Conservation (phyloP, 106 monocot species). For the Ottelia alismoides region DNA sequence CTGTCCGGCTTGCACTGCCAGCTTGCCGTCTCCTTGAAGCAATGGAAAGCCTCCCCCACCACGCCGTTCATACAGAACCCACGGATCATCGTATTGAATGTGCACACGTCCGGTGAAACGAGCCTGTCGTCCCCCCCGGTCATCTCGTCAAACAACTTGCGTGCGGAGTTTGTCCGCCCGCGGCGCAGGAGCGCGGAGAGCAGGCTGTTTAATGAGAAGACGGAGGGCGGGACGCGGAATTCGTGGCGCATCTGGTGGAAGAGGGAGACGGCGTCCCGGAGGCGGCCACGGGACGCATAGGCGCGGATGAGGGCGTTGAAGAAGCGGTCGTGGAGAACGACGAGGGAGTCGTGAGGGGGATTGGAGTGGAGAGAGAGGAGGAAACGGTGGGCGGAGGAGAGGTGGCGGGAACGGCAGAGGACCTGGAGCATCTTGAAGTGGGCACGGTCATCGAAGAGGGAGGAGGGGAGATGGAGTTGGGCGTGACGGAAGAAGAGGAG, state of each 20-base stretch:
- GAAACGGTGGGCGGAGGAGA: constrained; percentile 22
- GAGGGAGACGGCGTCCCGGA: constrained; percentile 32
- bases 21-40: constrained; percentile 33
- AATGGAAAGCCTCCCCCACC: constrained; percentile 34
- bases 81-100: constrained; percentile 73
- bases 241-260: constrained; percentile 35
- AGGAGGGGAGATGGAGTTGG: constrained; percentile 18
- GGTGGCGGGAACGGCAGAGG: constrained; percentile 31
- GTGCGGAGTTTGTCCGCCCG: constrained; percentile 41
- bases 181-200: constrained; percentile 44
- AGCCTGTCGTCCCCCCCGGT: background rate
- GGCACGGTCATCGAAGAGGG: constrained; percentile 22
- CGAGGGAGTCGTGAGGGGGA: constrained; percentile 4
- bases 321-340: constrained; percentile 30
- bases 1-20: constrained; percentile 44
- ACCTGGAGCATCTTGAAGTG: constrained; percentile 28
- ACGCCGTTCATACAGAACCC: constrained; percentile 55
- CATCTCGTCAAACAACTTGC: constrained; percentile 43
- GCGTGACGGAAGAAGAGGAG: constrained; percentile 22
- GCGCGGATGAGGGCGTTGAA: constrained; percentile 59
- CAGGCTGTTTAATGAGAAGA: constrained; percentile 70
- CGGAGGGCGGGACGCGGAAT: constrained; percentile 31
- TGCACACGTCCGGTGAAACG: constrained; percentile 44
- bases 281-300: constrained; percentile 18
- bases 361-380: constrained; percentile 35